A percentile compares a stretch with the other conserved stretches of the same genome.
Evolutionary conservation across 257 asterid genomes (phyloP).

Genomic region (Solanum sitiens): DNA sequence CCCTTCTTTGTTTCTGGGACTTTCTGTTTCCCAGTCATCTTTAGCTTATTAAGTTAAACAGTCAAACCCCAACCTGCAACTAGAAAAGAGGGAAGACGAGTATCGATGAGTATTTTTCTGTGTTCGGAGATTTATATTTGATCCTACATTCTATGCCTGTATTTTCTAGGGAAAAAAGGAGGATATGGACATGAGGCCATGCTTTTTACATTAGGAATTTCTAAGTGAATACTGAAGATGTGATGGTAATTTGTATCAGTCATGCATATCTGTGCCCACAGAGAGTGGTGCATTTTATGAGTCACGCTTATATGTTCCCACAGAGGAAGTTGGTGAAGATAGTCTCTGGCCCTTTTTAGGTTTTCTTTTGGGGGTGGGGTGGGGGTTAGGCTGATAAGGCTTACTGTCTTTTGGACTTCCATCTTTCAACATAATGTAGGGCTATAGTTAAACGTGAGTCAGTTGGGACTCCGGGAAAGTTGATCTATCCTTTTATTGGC

Average conservation of each 20-base stretch:
- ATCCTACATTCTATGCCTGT: neutral
- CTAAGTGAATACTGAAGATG: neutral
- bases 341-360: neutral
- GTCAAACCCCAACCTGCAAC: neutral
- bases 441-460: neutral
- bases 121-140: neutral
- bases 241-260: neutral
- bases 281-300: neutral
- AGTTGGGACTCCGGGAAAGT: neutral
- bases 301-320: neutral
- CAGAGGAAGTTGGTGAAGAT: neutral
- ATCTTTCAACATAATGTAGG: neutral
- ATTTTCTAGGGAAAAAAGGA: neutral
- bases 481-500: neutral
- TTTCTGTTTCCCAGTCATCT: neutral
- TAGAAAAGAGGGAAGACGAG: neutral
- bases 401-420: neutral
- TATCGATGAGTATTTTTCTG: neutral
- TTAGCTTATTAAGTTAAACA: neutral
- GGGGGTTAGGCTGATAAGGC: neutral
- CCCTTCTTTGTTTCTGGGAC: neutral
- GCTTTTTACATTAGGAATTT: neutral
- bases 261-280: neutral
- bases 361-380: neutral
- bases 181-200: neutral